Conservation (phyloP, 306 rosid species). For the Prunus padus region DNA sequence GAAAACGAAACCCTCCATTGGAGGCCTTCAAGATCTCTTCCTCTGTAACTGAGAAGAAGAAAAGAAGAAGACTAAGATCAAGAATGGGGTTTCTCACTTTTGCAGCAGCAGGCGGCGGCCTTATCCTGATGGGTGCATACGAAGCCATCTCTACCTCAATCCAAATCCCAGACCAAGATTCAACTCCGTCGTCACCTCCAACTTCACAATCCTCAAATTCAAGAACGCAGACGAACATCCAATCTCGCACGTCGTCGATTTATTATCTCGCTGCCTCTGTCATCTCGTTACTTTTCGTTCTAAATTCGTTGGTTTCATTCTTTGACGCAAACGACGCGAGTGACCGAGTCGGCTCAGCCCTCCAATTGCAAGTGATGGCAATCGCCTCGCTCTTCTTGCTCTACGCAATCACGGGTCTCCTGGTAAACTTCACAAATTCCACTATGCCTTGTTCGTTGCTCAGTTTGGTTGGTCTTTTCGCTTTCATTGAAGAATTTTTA, state of each 20-base stretch:
- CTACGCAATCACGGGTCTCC: slow-evolving; percentile 45
- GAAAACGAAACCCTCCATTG: background rate
- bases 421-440: slow-evolving; percentile 21
- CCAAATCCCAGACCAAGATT: slow-evolving; percentile 15
- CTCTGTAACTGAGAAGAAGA: background rate
- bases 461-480: slow-evolving; percentile 48
- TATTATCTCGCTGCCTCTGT: slow-evolving; percentile 30
- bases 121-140: slow-evolving; percentile 54
- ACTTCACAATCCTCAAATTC: slow-evolving; percentile 18
- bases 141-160: slow-evolving; percentile 39
- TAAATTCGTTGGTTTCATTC: slow-evolving; percentile 52
- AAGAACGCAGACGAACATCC: background rate
- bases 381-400: slow-evolving; percentile 58
- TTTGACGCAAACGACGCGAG: slow-evolving; percentile 44
- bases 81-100: slow-evolving; percentile 56
- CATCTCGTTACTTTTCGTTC: slow-evolving; percentile 42
- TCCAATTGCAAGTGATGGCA: slow-evolving; percentile 58
- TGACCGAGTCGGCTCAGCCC: slow-evolving; percentile 65
- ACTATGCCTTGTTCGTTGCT: slow-evolving; percentile 40
- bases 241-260: slow-evolving; percentile 19
- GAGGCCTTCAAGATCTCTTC: background rate
- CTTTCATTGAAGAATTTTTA: slow-evolving; percentile 68
- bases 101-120: slow-evolving; percentile 54
- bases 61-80: background rate
- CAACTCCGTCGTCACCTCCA: slow-evolving; percentile 22